Evolutionary conservation across 495 filamentous ascomycete genomes (phyloP), one percentile per base, ranked within the genome.

Genomic region (Venustampulla echinocandica): DNA sequence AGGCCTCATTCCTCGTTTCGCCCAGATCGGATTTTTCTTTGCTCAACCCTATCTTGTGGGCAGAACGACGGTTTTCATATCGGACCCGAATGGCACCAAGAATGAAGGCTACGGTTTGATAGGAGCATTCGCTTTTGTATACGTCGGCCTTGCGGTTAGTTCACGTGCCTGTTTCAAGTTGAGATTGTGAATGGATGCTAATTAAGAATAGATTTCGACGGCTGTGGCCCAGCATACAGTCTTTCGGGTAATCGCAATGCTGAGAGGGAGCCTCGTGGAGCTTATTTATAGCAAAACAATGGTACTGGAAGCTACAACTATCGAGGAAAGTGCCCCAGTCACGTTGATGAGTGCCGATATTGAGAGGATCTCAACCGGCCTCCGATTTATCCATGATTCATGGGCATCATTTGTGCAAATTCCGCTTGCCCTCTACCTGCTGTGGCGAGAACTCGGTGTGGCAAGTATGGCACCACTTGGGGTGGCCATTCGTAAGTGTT

Each of bases 61-160:
- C 7, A 24, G 44, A 37, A 44, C 47, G 7, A 0, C 55, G 81
- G 4, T 48, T 4, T 70, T 59, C 62, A 2, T 60, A 58, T 55
- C 50, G 50, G 77, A n/a, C 70, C 71, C 0, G 72, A 54, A 0
- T 69, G 22, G 21, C 2, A 1, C 40, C 11, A 24, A 42, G 10
- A 42, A n/a, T 50, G 47, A 69, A 17, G 67, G 72, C 36, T 77
- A 81, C 53, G 79, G 78, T 4, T 59, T 82, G 41, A 80, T 84
- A 46, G 79, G 75, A 19, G 81, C 79, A 1, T 79, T 74, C 45
- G 53, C 71, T n/a, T 47, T 80, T 9, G 75, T 84, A 0, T 84
- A 82, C 48, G 48, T 64, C n/a, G 78, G 78, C 0, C 70, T 82
- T 19, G 61, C 3, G 58, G 63, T 42, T 7, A 30, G 27, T 30